These are phyloP conservation scores for Aspergillus carlsbadensis DNA, from an alignment of 495 filamentous ascomycete species.

Conservation along the genomic window DNA sequence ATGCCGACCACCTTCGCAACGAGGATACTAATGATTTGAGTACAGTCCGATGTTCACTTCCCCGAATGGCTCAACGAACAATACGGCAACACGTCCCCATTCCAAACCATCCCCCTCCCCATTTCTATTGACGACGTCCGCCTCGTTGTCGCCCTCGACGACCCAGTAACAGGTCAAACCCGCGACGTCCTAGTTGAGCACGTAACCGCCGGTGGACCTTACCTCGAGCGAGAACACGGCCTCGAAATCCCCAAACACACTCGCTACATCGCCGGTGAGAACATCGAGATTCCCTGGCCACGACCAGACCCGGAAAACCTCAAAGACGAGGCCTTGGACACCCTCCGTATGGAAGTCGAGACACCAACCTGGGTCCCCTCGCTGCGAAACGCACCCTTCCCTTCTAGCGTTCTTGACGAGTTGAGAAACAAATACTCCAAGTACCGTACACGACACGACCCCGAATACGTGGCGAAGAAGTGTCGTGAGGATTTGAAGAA, in stretches of 20 bases:
- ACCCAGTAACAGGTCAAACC: constrained; percentile 58
- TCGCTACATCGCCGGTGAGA: constrained; percentile 42
- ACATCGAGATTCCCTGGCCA: constrained; percentile 75
- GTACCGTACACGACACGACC: constrained; percentile 79
- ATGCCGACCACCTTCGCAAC: no score
- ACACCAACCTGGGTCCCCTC: constrained; percentile 72
- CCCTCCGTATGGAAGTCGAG: constrained; percentile 73
- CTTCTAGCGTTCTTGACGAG: constrained; percentile 76
- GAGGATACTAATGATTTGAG: not conserved
- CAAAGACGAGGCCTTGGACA: constrained; percentile 64
- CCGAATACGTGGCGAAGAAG: constrained; percentile 53
- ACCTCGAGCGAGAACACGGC: constrained; percentile 31
- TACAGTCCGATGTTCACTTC: constrained; percentile 56
- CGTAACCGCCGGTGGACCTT: constrained; percentile 44
- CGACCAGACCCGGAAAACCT: constrained; percentile 33
- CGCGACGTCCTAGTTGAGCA: constrained; percentile 75
- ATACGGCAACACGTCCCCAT: constrained; percentile 38
- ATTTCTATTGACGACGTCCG: constrained; percentile 69
- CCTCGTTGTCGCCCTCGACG: constrained; percentile 72
- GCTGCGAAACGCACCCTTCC: constrained; percentile 75
- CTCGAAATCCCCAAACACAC: constrained; percentile 38
- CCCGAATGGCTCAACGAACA: constrained; percentile 52
- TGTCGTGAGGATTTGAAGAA: constrained; percentile 56
- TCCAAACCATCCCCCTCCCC: constrained; percentile 46
- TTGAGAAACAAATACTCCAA: constrained; percentile 79